These are phyloP conservation scores for Rhizopogon roseolus DNA, from an alignment of 768 basidiomycete species.

Conservation along the genomic window DNA sequence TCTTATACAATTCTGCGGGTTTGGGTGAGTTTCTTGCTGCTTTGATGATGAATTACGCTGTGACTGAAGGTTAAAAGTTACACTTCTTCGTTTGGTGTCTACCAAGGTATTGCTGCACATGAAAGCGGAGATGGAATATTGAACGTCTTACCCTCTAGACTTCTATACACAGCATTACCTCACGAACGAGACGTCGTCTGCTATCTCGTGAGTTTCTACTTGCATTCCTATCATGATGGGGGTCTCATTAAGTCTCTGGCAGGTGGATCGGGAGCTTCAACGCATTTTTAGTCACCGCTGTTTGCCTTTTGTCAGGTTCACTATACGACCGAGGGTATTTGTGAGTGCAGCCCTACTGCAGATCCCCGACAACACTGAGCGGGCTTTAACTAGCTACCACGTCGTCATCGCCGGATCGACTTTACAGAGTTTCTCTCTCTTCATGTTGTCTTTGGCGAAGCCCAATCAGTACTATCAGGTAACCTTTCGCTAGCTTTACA, in stretches of 20 bases:
- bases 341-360: not conserved
- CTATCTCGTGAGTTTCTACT: constrained; percentile 28
- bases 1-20: constrained; percentile 22
- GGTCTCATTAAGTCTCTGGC: constrained; percentile 1
- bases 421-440: constrained; percentile 14
- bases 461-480: constrained; percentile 23
- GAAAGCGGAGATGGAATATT: constrained; percentile 11
- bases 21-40: constrained; percentile 8
- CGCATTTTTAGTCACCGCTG: constrained; percentile 25
- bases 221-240: constrained; percentile 27
- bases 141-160: constrained; percentile 12
- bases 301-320: constrained; percentile 22
- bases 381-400: constrained; percentile 29
- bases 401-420: constrained; percentile 10
- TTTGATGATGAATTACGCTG: too few relatives aligned
- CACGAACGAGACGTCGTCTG: constrained; percentile 20
- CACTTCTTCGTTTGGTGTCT: constrained; percentile 26
- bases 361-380: constrained; percentile 13
- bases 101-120: constrained; percentile 16
- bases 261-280: constrained; percentile 30
- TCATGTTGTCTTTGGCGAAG: constrained; percentile 22
- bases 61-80: constrained; percentile 10
- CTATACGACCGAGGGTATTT: constrained; percentile 30
- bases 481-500: constrained; percentile 4
- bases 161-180: constrained; percentile 26